Evolutionary conservation across 176 grass and related monocot species (phyloP).

Genomic region (Poa annua): DNA sequence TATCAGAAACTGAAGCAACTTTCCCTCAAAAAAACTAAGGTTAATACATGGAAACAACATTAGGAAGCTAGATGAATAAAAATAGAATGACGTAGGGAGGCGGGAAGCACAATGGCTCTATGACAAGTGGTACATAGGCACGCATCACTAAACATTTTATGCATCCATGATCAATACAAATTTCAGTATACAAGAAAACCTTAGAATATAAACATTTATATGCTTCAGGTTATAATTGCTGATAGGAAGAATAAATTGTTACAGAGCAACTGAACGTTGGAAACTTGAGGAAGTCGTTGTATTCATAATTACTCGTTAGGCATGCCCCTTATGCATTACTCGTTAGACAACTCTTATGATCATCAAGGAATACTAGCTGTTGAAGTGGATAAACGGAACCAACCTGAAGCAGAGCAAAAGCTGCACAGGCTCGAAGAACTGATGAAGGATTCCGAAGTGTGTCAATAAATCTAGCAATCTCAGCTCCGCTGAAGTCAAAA

Average conservation of each 20-base stretch:
- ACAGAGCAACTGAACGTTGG: neutral
- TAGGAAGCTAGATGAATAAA: neutral
- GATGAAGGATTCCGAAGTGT: constrained; percentile 86
- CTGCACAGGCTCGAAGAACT: constrained; percentile 93
- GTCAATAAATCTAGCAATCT: constrained; percentile 89
- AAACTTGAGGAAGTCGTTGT: neutral
- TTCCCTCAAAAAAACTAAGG: neutral
- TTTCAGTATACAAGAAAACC: neutral
- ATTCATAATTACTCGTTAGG: neutral
- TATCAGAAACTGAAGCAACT: neutral
- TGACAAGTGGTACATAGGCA: neutral
- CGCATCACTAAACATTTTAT: neutral
- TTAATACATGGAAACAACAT: neutral
- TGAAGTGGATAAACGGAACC: constrained; percentile 26
- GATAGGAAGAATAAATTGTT: neutral
- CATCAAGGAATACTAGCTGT: constrained; percentile 10
- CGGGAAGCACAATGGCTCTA: neutral
- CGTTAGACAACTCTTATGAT: neutral
- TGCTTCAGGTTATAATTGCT: neutral
- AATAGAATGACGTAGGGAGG: neutral
- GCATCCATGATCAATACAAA: neutral
- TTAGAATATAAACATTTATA: neutral
- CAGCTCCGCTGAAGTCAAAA: constrained; percentile 65
- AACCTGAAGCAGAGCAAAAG: constrained; percentile 99
- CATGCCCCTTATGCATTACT: neutral